Evolutionary conservation across 2,329 filamentous ascomycete species (phyloP).

Genomic region (Macroventuria anomochaeta): DNA sequence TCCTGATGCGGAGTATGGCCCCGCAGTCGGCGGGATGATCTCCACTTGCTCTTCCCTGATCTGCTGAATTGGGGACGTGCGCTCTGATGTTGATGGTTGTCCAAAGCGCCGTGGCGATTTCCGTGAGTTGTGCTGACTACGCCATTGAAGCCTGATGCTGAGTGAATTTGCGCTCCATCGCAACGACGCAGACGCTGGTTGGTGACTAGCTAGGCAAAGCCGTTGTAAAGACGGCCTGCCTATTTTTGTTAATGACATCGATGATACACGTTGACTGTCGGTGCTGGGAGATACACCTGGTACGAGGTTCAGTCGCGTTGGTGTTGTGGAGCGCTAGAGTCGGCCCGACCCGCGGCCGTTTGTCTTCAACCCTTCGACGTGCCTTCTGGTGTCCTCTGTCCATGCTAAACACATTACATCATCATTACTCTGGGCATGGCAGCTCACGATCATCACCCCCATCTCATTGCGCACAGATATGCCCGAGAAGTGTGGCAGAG

Average conservation of each 20-base stretch:
- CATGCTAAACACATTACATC: neutral
- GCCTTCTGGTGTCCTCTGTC: neutral
- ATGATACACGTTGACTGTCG: neutral
- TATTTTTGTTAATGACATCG: constrained; percentile 12
- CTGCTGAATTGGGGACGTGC: constrained; percentile 11
- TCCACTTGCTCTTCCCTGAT: constrained; percentile 13
- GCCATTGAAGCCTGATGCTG: constrained; percentile 4
- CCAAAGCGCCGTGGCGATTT: constrained; percentile 10
- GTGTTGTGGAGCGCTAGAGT: constrained; percentile 4
- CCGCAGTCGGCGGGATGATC: constrained; percentile 1
- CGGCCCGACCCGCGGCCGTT: neutral
- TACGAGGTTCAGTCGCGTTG: neutral
- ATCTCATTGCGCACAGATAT: neutral
- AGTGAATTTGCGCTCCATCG: constrained; percentile 3
- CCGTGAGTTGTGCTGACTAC: constrained; percentile 14
- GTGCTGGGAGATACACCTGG: neutral
- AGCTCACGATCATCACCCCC: neutral
- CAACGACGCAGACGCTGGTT: neutral
- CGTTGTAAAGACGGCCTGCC: constrained; percentile 4
- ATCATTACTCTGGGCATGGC: neutral
- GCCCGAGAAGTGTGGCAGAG: neutral
- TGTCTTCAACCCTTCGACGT: neutral
- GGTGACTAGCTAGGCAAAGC: neutral
- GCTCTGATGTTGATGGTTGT: constrained; percentile 12
- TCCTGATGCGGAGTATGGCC: neutral